Percentiles rank a stretch among this genome's conserved stretches.
Evolutionary conservation across 768 basidiomycete species (phyloP).

Genomic region (Lyophyllum decastes): DNA sequence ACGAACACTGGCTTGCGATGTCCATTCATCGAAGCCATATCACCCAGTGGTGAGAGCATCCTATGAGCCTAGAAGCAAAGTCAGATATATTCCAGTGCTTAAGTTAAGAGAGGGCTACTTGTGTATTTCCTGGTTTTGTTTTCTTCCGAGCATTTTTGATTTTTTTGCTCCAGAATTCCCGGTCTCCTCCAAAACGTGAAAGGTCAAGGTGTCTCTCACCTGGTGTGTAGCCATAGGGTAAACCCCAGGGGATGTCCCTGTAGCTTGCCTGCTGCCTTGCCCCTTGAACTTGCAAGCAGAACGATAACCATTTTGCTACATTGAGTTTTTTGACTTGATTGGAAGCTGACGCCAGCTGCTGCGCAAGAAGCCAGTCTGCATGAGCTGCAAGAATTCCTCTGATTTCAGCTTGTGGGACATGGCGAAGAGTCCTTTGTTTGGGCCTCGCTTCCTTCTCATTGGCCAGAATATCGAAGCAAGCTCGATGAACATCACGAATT

Average conservation of each 20-base stretch:
- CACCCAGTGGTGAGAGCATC: neutral
- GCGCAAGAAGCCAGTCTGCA: conserved; percentile 58
- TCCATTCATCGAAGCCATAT: neutral
- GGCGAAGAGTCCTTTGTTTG: conserved; percentile 44
- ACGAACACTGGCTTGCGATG: conserved; percentile 16
- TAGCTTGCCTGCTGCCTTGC: conserved; percentile 32
- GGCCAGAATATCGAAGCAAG: conserved; percentile 34
- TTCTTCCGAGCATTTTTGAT: conserved; percentile 18
- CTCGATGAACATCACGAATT: conserved; percentile 23
- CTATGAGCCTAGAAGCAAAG: neutral
- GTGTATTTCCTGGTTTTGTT: conserved; percentile 6
- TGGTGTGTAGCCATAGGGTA: conserved; percentile 26
- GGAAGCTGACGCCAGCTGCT: conserved; percentile 37
- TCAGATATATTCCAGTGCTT: neutral
- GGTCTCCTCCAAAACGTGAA: conserved; percentile 32
- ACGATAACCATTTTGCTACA: conserved; percentile 46
- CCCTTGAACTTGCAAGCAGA: conserved; percentile 34
- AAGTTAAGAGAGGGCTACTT: neutral
- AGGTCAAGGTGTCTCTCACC: conserved; percentile 20
- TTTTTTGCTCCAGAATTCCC: conserved; percentile 28
- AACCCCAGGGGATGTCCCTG: conserved; percentile 30
- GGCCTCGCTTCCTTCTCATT: conserved; percentile 27
- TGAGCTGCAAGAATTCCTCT: conserved; percentile 53
- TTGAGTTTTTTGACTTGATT: conserved; percentile 35
- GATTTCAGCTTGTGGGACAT: conserved; percentile 53